A percentile compares a stretch with the other conserved stretches of the same genome.
These are phyloP conservation scores for Zygotorulaspora chibaensis DNA, from an alignment of 805 yeast genomes.

Conservation along the genomic window DNA sequence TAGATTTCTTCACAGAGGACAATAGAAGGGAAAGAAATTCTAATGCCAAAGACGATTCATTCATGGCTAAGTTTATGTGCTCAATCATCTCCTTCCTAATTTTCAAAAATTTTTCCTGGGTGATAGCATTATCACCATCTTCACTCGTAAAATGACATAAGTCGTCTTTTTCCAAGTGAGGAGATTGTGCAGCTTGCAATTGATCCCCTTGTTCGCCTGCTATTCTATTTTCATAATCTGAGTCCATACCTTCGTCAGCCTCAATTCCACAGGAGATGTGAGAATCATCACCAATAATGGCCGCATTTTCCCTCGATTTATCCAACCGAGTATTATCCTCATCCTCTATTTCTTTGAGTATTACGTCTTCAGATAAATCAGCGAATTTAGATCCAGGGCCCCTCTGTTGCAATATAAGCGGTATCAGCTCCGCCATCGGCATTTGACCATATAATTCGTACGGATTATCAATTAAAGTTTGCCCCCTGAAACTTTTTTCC, in stretches of 20 bases:
- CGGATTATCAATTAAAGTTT: slow-evolving; percentile 29
- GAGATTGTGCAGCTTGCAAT: background rate
- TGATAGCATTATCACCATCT: slow-evolving; percentile 21
- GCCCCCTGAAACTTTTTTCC: background rate
- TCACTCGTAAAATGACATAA: slow-evolving; percentile 8
- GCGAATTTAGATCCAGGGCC: slow-evolving; percentile 46
- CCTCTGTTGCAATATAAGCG: slow-evolving; percentile 51
- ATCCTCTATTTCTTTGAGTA: slow-evolving; percentile 42
- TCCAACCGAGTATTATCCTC: slow-evolving; percentile 2
- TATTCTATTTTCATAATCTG: slow-evolving; percentile 10
- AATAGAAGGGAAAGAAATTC: slow-evolving; percentile 83
- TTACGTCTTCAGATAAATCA: slow-evolving; percentile 50
- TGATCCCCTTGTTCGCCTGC: slow-evolving; percentile 8
- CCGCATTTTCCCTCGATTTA: slow-evolving; percentile 2
- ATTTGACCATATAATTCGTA: slow-evolving; percentile 35
- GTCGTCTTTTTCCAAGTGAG: slow-evolving; percentile 9
- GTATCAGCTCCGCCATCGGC: slow-evolving; percentile 52
- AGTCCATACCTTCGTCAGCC: slow-evolving; percentile 12
- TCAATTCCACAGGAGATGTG: slow-evolving; percentile 3
- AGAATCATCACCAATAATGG: background rate
- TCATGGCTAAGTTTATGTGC: slow-evolving; percentile 62
- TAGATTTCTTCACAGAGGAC: slow-evolving; percentile 76
- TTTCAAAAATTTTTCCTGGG: slow-evolving; percentile 41
- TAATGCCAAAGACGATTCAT: slow-evolving; percentile 81
- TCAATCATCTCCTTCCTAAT: slow-evolving; percentile 51